Evolutionary conservation across 2,329 filamentous ascomycete genomes (phyloP).

Genomic region (Didymosphaeria variabile): DNA sequence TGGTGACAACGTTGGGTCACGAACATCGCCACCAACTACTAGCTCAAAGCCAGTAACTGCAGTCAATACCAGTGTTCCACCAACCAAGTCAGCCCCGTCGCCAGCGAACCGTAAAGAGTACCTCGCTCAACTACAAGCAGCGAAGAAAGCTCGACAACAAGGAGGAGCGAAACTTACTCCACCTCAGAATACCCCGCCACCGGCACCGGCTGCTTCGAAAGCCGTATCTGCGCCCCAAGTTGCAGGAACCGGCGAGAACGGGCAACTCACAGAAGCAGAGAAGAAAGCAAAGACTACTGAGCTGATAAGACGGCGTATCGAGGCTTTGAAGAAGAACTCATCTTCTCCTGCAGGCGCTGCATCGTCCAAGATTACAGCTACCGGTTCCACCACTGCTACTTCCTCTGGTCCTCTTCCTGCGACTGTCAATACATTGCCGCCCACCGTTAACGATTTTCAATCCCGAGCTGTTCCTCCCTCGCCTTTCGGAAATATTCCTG

Average conservation of each 20-base stretch:
- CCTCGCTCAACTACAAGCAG: constrained; percentile 78
- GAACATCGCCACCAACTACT: constrained; percentile 15
- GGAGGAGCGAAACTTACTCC: constrained; percentile 32
- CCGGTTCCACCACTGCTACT: background rate
- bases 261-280: constrained; percentile 46
- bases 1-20: constrained; percentile 13
- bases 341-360: constrained; percentile 19
- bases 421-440: constrained; percentile 12
- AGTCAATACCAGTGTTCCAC: constrained; percentile 35
- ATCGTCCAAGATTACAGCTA: background rate
- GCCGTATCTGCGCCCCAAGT: constrained; percentile 26
- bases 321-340: constrained; percentile 58
- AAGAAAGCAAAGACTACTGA: constrained; percentile 74
- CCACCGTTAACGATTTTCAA: constrained; percentile 14
- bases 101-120: constrained; percentile 76
- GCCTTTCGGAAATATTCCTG: constrained; percentile 57
- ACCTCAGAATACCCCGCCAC: constrained; percentile 32
- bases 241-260: constrained; percentile 22
- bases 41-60: constrained; percentile 27
- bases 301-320: constrained; percentile 79
- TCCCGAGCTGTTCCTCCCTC: constrained; percentile 19
- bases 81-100: constrained; percentile 44
- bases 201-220: constrained; percentile 19
- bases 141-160: constrained; percentile 68
- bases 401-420: background rate